These are phyloP conservation scores for Amaranthus hypochondriacus DNA, from an alignment of 148 eudicot genomes.

Conservation along the genomic window DNA sequence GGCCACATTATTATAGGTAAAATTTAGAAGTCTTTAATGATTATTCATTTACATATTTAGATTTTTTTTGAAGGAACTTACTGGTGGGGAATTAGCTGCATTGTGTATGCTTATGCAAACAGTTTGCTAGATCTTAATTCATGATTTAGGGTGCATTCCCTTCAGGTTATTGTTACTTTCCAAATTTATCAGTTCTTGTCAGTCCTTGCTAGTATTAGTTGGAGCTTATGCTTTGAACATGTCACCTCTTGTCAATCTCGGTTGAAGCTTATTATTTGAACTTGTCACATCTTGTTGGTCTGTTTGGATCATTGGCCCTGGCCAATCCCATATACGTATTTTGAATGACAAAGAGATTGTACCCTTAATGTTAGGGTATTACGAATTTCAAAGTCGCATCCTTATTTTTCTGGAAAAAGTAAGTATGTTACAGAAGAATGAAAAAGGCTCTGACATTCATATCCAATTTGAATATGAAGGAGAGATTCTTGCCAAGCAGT, in stretches of 20 bases:
- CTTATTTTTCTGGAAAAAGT: too few species aligned
- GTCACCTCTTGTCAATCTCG: too few species aligned
- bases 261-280: too few species aligned
- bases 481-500: slow-evolving; percentile 82
- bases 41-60: not conserved
- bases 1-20: not conserved
- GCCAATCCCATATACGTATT: too few species aligned
- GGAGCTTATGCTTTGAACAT: too few species aligned
- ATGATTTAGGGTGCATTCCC: not conserved
- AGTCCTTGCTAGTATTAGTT: too few species aligned
- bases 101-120: not conserved
- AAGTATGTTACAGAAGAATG: not conserved
- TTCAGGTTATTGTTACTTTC: not conserved
- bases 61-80: not conserved
- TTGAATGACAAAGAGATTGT: too few species aligned
- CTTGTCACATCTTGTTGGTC: too few species aligned
- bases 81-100: not conserved
- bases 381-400: too few species aligned
- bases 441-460: not conserved
- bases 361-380: too few species aligned
- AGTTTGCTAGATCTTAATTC: not conserved
- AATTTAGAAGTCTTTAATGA: not conserved
- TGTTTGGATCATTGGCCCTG: too few species aligned
- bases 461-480: slow-evolving; percentile 41
- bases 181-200: too few species aligned